Percentiles rank a stretch among this genome's conserved stretches.
Evolutionary conservation across 768 basidiomycete species (phyloP).

Genomic region (Mycena galopus): DNA sequence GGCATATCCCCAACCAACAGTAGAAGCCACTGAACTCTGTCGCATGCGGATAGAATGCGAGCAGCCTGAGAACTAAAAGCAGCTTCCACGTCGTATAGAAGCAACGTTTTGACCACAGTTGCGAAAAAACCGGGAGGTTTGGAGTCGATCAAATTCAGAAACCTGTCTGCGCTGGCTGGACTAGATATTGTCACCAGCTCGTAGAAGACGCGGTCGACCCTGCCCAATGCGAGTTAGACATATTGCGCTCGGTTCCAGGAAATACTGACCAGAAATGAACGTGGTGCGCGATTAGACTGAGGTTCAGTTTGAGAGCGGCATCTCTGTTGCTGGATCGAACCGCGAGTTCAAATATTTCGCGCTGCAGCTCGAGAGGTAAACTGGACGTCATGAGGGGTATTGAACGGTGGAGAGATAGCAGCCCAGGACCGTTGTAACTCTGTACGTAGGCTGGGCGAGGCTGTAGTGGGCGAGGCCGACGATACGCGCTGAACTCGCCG

Average conservation of each 20-base stretch:
- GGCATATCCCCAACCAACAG: neutral
- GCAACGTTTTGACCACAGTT: neutral
- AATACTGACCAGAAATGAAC: slow-evolving; percentile 17
- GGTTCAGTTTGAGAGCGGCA: slow-evolving; percentile 2
- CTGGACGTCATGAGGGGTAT: too few species aligned
- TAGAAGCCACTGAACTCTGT: neutral
- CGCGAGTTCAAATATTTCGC: slow-evolving; percentile 28
- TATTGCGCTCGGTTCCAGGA: neutral
- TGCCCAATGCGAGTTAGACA: neutral
- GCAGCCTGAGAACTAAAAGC: too few species aligned
- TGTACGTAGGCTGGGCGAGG: too few species aligned
- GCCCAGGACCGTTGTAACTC: too few species aligned
- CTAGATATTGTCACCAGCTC: neutral
- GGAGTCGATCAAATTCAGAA: neutral
- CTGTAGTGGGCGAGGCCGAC: too few species aligned
- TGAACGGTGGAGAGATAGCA: too few species aligned
- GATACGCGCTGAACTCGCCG: too few species aligned
- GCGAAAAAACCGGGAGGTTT: neutral
- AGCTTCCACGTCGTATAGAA: neutral
- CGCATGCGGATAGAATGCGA: neutral
- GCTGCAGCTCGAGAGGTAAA: slow-evolving; percentile 8
- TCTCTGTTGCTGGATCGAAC: neutral
- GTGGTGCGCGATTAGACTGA: slow-evolving; percentile 15
- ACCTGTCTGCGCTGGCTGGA: neutral
- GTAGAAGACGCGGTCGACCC: slow-evolving; percentile 4